phyloP scores from a whole-genome alignment of 148 eudicot genomes.

The Cornus florida region DNA sequence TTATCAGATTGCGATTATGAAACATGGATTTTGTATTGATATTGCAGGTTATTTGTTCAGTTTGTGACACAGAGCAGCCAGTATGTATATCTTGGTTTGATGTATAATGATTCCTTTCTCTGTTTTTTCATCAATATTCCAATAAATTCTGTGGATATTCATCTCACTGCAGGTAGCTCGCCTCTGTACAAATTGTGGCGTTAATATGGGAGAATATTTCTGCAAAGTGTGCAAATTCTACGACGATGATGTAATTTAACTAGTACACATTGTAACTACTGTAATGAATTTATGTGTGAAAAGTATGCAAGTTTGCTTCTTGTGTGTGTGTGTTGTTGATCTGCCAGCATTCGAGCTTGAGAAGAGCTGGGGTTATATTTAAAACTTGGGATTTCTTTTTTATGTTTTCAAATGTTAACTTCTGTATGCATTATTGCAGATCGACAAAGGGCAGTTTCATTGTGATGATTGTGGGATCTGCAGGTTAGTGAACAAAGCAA shows the following conservation, averaged over 20 bases:
- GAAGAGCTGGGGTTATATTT: background rate
- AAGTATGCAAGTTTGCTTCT: background rate
- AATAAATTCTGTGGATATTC: background rate
- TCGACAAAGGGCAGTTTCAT: constrained; percentile 77
- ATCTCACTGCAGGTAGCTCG: constrained; percentile 48
- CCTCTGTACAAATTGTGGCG: constrained; percentile 83
- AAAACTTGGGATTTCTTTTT: background rate
- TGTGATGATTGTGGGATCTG: constrained; percentile 97
- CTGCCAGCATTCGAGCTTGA: constrained; percentile 4
- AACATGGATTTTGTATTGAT: constrained; percentile 3
- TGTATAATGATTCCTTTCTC: constrained; percentile 12
- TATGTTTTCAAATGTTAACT: background rate
- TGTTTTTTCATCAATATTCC: constrained; percentile 2
- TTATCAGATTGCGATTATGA: background rate
- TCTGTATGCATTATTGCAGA: constrained; percentile 45
- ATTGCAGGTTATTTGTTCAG: constrained; percentile 80
- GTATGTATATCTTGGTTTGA: constrained; percentile 41
- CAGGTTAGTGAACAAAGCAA: constrained; percentile 47
- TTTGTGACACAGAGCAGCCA: constrained; percentile 97
- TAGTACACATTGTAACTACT: background rate
- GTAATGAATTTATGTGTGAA: background rate
- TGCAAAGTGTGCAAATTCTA: constrained; percentile 81
- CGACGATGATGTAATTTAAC: constrained; percentile 74
- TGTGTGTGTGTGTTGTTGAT: background rate
- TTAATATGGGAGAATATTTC: constrained; percentile 90